Evolutionary conservation across 1,284 basidiomycete genomes (phyloP), one percentile per base, ranked within the genome.

Genomic region (Sporisorium graminicola): DNA sequence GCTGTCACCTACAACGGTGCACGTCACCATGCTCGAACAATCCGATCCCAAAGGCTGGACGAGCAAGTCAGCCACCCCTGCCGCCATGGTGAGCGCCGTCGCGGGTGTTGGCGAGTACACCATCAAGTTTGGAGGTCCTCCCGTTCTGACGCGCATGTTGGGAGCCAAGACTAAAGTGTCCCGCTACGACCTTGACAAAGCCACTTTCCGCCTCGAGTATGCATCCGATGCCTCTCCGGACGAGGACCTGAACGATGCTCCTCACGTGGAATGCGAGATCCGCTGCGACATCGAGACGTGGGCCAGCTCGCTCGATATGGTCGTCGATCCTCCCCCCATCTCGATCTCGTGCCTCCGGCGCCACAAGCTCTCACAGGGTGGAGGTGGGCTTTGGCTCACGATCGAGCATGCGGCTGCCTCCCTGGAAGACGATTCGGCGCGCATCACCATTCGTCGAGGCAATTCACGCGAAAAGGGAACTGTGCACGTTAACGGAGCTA

Each of bases 1-100:
- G 0, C 88, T 99, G 4, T 98, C 94, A 1, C 97, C 95, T 0
- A 98, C 92, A 0, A 99, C 97, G 0, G 97, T 95, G 0, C 91
- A 94, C 37, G 90, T 98, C 61, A 98, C 95, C 0, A 88, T 99
- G 2, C 90, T 99, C 4, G 97, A 99, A 84, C 97, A 99, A 87
- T 95, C 93, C 14, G 95, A 98, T 86, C 95, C 95, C 2, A 94
- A 97, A 84, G 95, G 95, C 54, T 98, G 96, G 96, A 92, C 94
- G 7, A 94, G 94, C 87, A 99, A 98, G 86, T 91, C 92, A 0
- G 93, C 93, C 18, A 95, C 95, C 42, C 95, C 95, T 0, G 91
- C 92, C 40, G 91, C 94, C 80, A 96, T 99, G 90, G 77, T 86
- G 5, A 59, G 77, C 20, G 82, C 91, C 2, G 87, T 98, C 1